Percentiles rank a stretch among this genome's conserved stretches.
These are phyloP conservation scores for Brassica hybrid DNA, from an alignment of 441 rosid species.

Conservation along the genomic window DNA sequence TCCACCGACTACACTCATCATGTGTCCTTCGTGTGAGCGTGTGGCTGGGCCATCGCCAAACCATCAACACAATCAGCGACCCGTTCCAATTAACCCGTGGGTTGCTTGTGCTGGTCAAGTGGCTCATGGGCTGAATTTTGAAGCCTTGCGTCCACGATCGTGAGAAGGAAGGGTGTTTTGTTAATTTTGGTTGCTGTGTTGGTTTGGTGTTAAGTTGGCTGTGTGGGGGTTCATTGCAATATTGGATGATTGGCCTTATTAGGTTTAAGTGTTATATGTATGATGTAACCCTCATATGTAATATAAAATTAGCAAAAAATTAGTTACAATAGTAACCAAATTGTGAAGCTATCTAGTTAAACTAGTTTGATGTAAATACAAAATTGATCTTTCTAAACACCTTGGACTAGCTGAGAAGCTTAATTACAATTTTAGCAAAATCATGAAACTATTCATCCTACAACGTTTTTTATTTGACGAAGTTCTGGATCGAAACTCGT, in stretches of 20 bases:
- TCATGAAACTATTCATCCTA: too few species aligned
- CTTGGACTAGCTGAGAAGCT: too few species aligned
- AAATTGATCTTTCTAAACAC: too few species aligned
- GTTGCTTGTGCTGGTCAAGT: conserved; percentile 45
- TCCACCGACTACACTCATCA: conserved; percentile 95
- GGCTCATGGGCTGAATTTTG: conserved; percentile 44
- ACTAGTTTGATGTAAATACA: too few species aligned
- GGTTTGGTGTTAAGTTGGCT: background rate
- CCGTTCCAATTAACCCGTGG: conserved; percentile 32
- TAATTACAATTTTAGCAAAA: too few species aligned
- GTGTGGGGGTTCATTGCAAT: conserved; percentile 32
- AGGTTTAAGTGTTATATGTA: background rate
- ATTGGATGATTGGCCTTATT: conserved; percentile 34
- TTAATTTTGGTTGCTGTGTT: background rate
- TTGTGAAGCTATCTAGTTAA: too few species aligned
- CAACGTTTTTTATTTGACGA: too few species aligned
- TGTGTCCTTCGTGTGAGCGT: conserved; percentile 99
- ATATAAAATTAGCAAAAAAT: too few species aligned
- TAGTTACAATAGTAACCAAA: too few species aligned
- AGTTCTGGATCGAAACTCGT: too few species aligned
- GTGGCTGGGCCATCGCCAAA: conserved; percentile 60
- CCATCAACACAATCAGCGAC: conserved; percentile 32
- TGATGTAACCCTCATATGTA: too few species aligned
- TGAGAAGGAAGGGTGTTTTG: conserved; percentile 4
- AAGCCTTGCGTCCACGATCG: conserved; percentile 42